These are phyloP conservation scores for Miamiensis avidus DNA, from an alignment of 169 alveolate genomes.

Conservation along the genomic window DNA sequence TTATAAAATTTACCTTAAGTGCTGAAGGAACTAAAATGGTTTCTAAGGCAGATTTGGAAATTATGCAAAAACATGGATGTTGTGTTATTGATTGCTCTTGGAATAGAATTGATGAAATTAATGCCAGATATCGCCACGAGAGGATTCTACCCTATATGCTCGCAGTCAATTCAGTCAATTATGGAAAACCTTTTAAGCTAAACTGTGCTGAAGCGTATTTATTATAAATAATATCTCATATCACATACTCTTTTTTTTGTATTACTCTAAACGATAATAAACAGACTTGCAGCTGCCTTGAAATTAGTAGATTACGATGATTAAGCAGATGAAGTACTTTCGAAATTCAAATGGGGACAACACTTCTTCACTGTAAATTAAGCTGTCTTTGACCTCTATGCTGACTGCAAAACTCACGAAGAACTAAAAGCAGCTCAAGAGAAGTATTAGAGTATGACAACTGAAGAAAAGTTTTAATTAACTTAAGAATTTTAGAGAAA, in stretches of 20 bases:
- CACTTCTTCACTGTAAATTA: conserved; percentile 74
- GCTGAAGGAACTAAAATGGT: conserved; percentile 71
- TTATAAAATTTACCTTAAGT: conserved; percentile 18
- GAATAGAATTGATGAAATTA: conserved; percentile 70
- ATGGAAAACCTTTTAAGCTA: conserved; percentile 74
- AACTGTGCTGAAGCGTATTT: conserved; percentile 80
- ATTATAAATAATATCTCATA: no score
- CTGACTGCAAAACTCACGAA: conserved; percentile 45
- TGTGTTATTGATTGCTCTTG: conserved; percentile 86
- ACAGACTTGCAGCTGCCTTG: conserved; percentile 68
- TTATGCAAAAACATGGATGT: conserved; percentile 65
- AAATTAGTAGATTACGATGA: conserved; percentile 66
- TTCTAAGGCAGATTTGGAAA: conserved; percentile 73
- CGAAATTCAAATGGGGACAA: conserved; percentile 80
- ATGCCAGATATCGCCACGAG: conserved; percentile 58
- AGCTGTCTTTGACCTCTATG: conserved; percentile 55
- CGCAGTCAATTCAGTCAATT: conserved; percentile 84
- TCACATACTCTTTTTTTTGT: not conserved
- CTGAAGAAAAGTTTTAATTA: conserved; percentile 33
- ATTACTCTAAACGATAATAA: no score
- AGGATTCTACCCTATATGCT: conserved; percentile 76
- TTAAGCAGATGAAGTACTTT: conserved; percentile 69
- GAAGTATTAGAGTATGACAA: conserved; percentile 55
- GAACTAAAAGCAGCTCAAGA: conserved; percentile 53
- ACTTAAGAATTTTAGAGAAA: conserved; percentile 13